Evolutionary conservation across 257 asterid genomes (phyloP), one percentile per base, ranked within the genome.

Genomic region (Solanum pinnatisectum): DNA sequence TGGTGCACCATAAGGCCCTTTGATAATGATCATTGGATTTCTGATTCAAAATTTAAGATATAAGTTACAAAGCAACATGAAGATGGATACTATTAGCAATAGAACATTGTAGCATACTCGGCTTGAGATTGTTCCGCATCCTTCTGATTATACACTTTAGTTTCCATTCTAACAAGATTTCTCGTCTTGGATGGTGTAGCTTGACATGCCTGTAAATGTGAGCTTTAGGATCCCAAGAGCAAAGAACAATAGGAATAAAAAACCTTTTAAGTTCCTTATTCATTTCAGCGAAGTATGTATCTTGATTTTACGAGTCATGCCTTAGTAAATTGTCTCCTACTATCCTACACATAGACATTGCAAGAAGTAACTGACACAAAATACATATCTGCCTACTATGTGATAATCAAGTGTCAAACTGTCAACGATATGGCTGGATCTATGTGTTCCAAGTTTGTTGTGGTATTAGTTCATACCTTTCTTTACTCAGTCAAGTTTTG

Each of bases 1-100:
- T 10, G 99, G 98, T 32, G 99, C 99, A 0, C 98, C 98, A 23
- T 95, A 97, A 4, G 99, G 98, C 16, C 99, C 99, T 91, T 93
- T 97, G 42, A 95, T 91, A 52, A 94, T n/a, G 25, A 96, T 94
- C 59, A 77, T 32, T 15, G 98, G 98, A 67, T 94, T 95, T 90
- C 98, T 95, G 92, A 23, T 20, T 30, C 88, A 46, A 84, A 27
- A 87, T 35, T 52, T 46, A 42, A 13, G 25, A 10, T 22, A 83
- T 88, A 73, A 90, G 87, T 84, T 84, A 27, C 44, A 23, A 33
- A 23, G 65, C 30, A 16, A 68, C 67, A 60, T 23, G 56, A 40
- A 23, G 88, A 7, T 4, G 22, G 71, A 15, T 40, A 44, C 25
- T 33, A 33, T 42, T 46, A 52, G n/a, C 83, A 30, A 63, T 8